Base-by-base conservation (phyloP, 2,329 filamentous ascomycete genomes). In the Colletotrichum sansevieriae region DNA sequence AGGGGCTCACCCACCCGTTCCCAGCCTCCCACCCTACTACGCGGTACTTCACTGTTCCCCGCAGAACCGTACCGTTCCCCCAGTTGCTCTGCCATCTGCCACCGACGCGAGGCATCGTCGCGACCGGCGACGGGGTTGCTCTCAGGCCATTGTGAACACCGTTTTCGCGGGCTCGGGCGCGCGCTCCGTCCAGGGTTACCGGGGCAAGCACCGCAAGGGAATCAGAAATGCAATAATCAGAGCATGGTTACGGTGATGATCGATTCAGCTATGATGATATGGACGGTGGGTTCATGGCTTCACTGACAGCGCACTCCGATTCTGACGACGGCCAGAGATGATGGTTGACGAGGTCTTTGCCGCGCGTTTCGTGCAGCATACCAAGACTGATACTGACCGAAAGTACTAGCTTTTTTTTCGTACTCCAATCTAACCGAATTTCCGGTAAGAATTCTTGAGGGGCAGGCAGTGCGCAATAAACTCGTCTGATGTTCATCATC, bases 201-300 rank as follows among this genome's bases (percentile, higher is more conserved):
- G 25, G 52, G 25, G 18, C 35, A 29, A 20, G 9, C 43, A 20
- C 15, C 43, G 43, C 20, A 46, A 46, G 15, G 15, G 18, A 12
- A 47, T 6, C 37, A 39, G 37, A 56, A 52, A 67, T 63, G 64
- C 64, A 66, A 66, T 56, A 63, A 63, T 35, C 49, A 66, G 64
- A 44, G 52, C 35, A 44, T 15, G 33, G 4, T 15, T 25, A 55
- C 18, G 33, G 51, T 35, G 37, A 39, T 39, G 37, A 12, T 13
- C 37, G 3, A 29, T 6, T 29, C 25, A 29, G 7, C 4, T 7
- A 6, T 29, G 29, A 29, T 29, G 6, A 29, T 1, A 29, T 1
- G 2, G 29, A 29, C 37, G 12, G 12, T 37, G 13, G 4, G 25
- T 25, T 11, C 25, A 47, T 37, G 29, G 44, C 41, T 25, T 47